Percentiles rank a stretch among this genome's conserved stretches.
phyloP scores from a whole-genome alignment of 2,329 filamentous ascomycete species.

The Neurospora crassa region DNA sequence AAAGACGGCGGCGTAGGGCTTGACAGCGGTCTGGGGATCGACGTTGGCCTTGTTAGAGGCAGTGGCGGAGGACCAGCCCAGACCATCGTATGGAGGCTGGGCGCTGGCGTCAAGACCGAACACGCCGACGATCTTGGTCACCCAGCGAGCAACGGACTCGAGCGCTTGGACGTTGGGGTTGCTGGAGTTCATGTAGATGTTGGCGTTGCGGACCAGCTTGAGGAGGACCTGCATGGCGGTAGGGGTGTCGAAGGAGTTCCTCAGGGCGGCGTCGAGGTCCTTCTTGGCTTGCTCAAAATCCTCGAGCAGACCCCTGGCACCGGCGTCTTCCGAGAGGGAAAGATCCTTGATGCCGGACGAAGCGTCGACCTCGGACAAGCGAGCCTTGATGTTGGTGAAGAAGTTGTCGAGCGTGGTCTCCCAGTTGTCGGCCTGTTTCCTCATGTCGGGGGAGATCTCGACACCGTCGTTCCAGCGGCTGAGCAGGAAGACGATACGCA shows the following conservation, averaged over 20 bases:
- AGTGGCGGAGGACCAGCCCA: conserved; percentile 42
- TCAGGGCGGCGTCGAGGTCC: conserved; percentile 50
- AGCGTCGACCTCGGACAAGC: conserved; percentile 21
- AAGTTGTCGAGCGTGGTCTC: conserved; percentile 53
- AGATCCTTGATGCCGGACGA: conserved; percentile 15
- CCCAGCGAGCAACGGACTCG: conserved; percentile 59
- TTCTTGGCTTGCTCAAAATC: conserved; percentile 40
- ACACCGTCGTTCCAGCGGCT: conserved; percentile 86
- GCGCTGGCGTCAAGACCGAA: conserved; percentile 67
- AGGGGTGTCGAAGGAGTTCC: conserved; percentile 83
- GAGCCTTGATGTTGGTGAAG: conserved; percentile 30
- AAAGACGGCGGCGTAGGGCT: conserved; percentile 34
- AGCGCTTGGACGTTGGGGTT: conserved; percentile 36
- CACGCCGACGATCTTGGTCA: conserved; percentile 75
- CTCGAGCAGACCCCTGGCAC: conserved; percentile 12
- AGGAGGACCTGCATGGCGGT: conserved; percentile 69
- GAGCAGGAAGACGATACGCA: conserved; percentile 80
- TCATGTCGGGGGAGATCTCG: conserved; percentile 79
- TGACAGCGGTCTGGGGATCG: conserved; percentile 16
- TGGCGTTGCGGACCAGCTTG: conserved; percentile 69
- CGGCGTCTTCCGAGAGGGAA: conserved; percentile 15
- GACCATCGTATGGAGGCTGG: conserved; percentile 42
- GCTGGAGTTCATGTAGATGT: conserved; percentile 40
- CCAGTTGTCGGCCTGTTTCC: conserved; percentile 65
- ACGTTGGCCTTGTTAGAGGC: conserved; percentile 24